Conservation (phyloP, 108 stramenopile species). For the Nitzschia sp. region DNA sequence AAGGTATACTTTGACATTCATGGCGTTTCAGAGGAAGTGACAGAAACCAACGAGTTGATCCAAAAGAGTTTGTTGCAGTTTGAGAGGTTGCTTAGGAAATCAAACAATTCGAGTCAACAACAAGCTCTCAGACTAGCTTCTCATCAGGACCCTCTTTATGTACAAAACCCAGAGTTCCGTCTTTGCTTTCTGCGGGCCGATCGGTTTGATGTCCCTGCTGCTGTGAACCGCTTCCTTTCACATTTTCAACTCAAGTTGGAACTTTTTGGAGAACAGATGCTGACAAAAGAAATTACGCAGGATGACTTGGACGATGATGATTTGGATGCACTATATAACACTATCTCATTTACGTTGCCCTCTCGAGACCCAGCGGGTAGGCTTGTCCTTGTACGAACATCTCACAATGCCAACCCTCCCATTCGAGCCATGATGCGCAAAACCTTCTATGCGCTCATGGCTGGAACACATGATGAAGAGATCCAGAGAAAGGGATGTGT, state of each 20-base stretch:
- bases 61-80: background rate
- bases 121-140: background rate
- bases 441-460: background rate
- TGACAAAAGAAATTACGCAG: constrained; percentile 13
- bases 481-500: background rate
- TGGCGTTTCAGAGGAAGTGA: background rate
- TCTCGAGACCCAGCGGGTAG: constrained; percentile 10
- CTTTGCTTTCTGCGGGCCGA: constrained; percentile 41
- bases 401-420: background rate
- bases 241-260: constrained; percentile 33
- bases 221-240: constrained; percentile 23
- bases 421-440: background rate
- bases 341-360: background rate
- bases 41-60: constrained; percentile 12
- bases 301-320: constrained; percentile 14
- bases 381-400: background rate
- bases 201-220: constrained; percentile 23
- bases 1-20: constrained; percentile 12
- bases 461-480: background rate
- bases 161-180: constrained; percentile 7
- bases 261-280: constrained; percentile 15
- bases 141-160: constrained; percentile 6
- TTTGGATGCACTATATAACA: background rate
- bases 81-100: background rate
- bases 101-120: background rate